These are phyloP conservation scores for Benincasa hispida DNA, from an alignment of 306 rosid genomes.

Conservation along the genomic window DNA sequence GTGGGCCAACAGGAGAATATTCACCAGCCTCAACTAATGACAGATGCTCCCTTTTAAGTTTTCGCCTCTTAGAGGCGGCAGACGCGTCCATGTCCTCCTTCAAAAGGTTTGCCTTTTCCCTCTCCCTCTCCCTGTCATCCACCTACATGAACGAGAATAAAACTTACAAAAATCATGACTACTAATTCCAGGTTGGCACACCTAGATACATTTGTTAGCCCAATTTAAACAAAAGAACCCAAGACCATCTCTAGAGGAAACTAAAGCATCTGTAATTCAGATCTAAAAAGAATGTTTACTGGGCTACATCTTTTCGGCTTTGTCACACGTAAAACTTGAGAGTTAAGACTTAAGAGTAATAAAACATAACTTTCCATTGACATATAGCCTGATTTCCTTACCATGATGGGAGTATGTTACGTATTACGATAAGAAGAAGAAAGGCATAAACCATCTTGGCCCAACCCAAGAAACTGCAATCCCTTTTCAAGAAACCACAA, in stretches of 20 bases:
- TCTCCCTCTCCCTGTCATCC: constrained; percentile 46
- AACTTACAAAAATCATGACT: not conserved
- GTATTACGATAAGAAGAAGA: not conserved
- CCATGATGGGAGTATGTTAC: too few relatives aligned
- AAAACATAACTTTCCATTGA: not conserved
- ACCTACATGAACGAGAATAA: constrained; percentile 13
- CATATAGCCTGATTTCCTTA: not conserved
- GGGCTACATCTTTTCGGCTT: not conserved
- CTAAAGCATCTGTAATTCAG: not conserved
- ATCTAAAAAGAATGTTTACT: not conserved
- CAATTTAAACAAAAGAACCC: not conserved
- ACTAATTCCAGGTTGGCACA: not conserved
- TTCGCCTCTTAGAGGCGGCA: constrained; percentile 80
- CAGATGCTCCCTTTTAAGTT: constrained; percentile 82
- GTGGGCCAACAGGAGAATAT: constrained; percentile 76
- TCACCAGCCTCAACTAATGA: constrained; percentile 77
- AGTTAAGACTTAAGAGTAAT: not conserved
- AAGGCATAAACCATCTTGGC: not conserved
- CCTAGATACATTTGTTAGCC: not conserved
- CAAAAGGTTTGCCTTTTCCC: constrained; percentile 63
- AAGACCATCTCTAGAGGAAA: not conserved
- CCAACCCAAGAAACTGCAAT: not conserved
- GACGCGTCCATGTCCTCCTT: constrained; percentile 70
- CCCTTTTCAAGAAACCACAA: not conserved
- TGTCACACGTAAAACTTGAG: not conserved